Conservation (phyloP, 768 basidiomycete species). For the Termitomyces titanicus region DNA sequence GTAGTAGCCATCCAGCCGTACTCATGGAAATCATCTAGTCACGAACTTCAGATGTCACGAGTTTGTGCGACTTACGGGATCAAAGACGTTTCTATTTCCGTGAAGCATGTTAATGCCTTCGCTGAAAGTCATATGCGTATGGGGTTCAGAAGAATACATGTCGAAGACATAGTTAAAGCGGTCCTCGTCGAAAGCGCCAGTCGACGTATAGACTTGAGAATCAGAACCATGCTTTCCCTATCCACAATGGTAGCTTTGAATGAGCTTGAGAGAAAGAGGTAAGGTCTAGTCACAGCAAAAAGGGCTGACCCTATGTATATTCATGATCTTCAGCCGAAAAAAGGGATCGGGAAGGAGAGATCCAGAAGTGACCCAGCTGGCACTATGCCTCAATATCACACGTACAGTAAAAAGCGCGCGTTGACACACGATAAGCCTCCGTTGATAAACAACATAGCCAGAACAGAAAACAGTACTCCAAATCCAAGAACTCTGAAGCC, state of each 20-base stretch:
- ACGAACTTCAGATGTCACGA: neutral
- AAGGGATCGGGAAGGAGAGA: constrained; percentile 38
- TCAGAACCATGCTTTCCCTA: constrained; percentile 44
- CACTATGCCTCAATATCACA: neutral
- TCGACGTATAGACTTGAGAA: constrained; percentile 31
- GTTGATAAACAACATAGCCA: constrained; percentile 36
- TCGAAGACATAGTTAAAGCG: constrained; percentile 38
- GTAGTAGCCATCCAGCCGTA: constrained; percentile 39
- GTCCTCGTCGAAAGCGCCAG: constrained; percentile 36
- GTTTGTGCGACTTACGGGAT: constrained; percentile 24
- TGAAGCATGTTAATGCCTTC: constrained; percentile 38
- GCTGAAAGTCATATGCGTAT: constrained; percentile 34
- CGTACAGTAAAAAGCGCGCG: neutral
- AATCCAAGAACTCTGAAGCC: constrained; percentile 38
- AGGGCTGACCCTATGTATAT: constrained; percentile 35
- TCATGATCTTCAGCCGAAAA: constrained; percentile 36
- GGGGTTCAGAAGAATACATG: constrained; percentile 37
- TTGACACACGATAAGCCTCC: constrained; percentile 34
- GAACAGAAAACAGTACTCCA: constrained; percentile 29
- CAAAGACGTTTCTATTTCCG: constrained; percentile 36
- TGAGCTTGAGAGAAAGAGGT: neutral
- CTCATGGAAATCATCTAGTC: constrained; percentile 16
- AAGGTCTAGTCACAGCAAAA: neutral
- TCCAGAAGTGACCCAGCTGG: constrained; percentile 33
- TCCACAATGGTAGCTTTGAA: neutral